A percentile compares a stretch with the other conserved stretches of the same genome.
Conservation (phyloP, 768 basidiomycete species). For the Mycena filopes region DNA sequence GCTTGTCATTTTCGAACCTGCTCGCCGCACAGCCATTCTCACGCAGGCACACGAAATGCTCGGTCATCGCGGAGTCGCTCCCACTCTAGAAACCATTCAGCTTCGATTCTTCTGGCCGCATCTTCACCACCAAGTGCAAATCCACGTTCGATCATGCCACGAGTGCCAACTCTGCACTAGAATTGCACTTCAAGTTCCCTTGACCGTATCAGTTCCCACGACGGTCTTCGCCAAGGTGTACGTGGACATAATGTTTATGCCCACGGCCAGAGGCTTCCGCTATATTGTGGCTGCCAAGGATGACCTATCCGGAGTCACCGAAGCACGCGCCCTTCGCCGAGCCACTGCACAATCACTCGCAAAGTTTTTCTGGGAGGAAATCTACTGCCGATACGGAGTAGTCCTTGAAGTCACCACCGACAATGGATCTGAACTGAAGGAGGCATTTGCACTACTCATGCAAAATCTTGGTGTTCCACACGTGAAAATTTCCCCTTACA, state of each 20-base stretch:
- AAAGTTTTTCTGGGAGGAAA: constrained; percentile 44
- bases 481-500: constrained; percentile 17
- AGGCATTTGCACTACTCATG: constrained; percentile 24
- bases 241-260: constrained; percentile 41
- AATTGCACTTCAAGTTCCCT: constrained; percentile 24
- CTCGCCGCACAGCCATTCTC: background rate
- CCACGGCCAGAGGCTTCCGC: constrained; percentile 27
- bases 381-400: constrained; percentile 44
- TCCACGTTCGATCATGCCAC: constrained; percentile 40
- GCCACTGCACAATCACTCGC: constrained; percentile 28
- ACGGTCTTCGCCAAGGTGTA: constrained; percentile 34
- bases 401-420: constrained; percentile 39
- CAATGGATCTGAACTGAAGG: constrained; percentile 39
- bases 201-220: constrained; percentile 3
- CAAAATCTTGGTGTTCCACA: background rate
- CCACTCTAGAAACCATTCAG: constrained; percentile 6
- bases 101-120: constrained; percentile 41
- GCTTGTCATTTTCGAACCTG: constrained; percentile 28
- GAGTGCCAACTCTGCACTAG: constrained; percentile 37
- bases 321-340: constrained; percentile 33
- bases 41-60: constrained; percentile 33
- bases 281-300: constrained; percentile 41
- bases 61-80: constrained; percentile 37
- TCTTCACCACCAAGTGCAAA: constrained; percentile 22
- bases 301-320: constrained; percentile 39